Conservation (phyloP, 2,329 filamentous ascomycete species). For the Alternaria longipes region DNA sequence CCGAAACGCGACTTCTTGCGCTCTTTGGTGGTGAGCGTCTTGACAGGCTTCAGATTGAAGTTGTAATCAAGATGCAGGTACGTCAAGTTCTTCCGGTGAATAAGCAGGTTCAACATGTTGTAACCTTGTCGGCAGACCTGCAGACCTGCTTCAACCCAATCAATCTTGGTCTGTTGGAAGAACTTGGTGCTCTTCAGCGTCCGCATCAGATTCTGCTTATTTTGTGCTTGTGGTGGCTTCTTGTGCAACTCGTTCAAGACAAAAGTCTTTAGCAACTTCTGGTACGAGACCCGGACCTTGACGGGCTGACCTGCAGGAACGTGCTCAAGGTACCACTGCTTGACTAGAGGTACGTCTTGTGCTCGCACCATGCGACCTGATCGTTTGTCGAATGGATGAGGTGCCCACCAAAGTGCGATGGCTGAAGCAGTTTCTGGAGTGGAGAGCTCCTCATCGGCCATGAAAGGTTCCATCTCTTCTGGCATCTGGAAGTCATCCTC, state of each 20-base stretch:
- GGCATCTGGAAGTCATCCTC: slow-evolving; percentile 86
- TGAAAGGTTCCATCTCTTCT: slow-evolving; percentile 81
- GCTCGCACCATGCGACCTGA: slow-evolving; percentile 96
- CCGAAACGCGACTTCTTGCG: slow-evolving; percentile 99
- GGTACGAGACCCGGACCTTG: slow-evolving; percentile 97
- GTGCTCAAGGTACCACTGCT: slow-evolving; percentile 98
- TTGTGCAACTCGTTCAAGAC: slow-evolving; percentile 97
- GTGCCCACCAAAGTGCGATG: slow-evolving; percentile 97
- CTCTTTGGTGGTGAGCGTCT: slow-evolving; percentile 98
- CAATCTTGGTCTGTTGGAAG: slow-evolving; percentile 98
- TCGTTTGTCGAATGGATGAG: slow-evolving; percentile 91
- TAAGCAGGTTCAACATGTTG: slow-evolving; percentile 98
- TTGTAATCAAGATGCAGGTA: slow-evolving; percentile 99
- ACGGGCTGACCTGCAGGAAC: slow-evolving; percentile 90
- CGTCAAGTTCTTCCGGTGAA: slow-evolving; percentile 97
- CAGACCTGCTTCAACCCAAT: slow-evolving; percentile 98
- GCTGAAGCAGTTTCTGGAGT: slow-evolving; percentile 89
- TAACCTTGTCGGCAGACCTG: slow-evolving; percentile 98
- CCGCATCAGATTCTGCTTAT: slow-evolving; percentile 89
- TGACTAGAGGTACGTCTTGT: slow-evolving; percentile 94
- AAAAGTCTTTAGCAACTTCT: slow-evolving; percentile 95
- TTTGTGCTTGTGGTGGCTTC: slow-evolving; percentile 93
- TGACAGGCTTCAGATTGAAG: slow-evolving; percentile 98
- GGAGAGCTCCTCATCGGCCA: slow-evolving; percentile 87
- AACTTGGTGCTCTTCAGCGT: slow-evolving; percentile 97